A percentile compares a stretch with the other conserved stretches of the same genome.
Conservation (phyloP, 352 stramenopile genomes). For the Globisporangium nagaii region DNA sequence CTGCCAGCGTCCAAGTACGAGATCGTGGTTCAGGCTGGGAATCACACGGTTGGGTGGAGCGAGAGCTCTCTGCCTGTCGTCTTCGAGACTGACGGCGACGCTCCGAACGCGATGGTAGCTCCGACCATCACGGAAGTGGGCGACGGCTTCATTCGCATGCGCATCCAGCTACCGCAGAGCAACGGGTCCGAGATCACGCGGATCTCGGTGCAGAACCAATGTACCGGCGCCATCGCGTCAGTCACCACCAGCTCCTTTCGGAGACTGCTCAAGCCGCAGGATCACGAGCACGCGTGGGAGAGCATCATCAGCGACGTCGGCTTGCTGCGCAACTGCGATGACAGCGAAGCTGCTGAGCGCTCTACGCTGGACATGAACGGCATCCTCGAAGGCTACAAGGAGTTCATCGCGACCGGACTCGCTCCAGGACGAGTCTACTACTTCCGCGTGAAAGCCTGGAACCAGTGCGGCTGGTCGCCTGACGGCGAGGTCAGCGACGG, state of each 20-base stretch:
- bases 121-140: slow-evolving; percentile 30
- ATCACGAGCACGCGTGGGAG: slow-evolving; percentile 30
- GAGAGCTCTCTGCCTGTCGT: slow-evolving; percentile 10
- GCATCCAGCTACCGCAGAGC: slow-evolving; percentile 25
- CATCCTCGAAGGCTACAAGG: slow-evolving; percentile 14
- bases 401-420: slow-evolving; percentile 27
- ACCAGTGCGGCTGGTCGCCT: slow-evolving; percentile 42
- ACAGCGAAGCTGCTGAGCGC: background rate
- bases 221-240: slow-evolving; percentile 22
- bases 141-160: slow-evolving; percentile 35
- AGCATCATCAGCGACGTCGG: slow-evolving; percentile 20
- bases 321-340: slow-evolving; percentile 19
- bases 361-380: background rate
- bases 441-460: slow-evolving; percentile 38
- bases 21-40: slow-evolving; percentile 36
- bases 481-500: slow-evolving; percentile 42
- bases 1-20: slow-evolving; percentile 38
- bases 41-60: slow-evolving; percentile 43
- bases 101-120: slow-evolving; percentile 33
- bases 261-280: slow-evolving; percentile 23
- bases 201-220: slow-evolving; percentile 36
- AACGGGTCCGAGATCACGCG: slow-evolving; percentile 33
- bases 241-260: slow-evolving; percentile 28
- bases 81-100: slow-evolving; percentile 32
- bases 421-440: slow-evolving; percentile 42